phyloP scores from a whole-genome alignment of 148 eudicot species.

The Rhododendron kiyosumense region DNA sequence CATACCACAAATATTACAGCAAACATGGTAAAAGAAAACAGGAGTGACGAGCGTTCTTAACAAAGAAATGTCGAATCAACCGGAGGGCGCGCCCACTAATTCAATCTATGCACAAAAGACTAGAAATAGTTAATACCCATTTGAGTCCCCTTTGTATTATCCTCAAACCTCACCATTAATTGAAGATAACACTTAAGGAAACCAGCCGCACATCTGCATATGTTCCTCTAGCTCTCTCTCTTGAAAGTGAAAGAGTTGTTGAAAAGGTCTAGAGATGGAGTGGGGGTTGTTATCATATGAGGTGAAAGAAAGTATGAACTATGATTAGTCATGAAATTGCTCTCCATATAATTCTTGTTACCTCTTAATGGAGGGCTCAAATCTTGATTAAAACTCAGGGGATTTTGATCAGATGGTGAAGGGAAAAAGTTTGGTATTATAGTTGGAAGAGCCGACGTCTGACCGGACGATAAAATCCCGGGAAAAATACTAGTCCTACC shows the following conservation, averaged over 20 bases:
- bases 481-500: slow-evolving; percentile 41
- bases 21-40: neutral
- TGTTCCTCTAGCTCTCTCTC: neutral
- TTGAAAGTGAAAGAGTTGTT: slow-evolving; percentile 35
- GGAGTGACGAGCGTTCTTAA: neutral
- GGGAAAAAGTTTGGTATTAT: slow-evolving; percentile 65
- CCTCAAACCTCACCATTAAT: neutral
- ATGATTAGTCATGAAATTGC: slow-evolving; percentile 43
- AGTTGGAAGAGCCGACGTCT: slow-evolving; percentile 44
- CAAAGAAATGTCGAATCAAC: neutral
- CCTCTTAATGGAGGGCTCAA: slow-evolving; percentile 32
- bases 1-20: neutral
- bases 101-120: neutral
- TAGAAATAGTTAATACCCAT: neutral
- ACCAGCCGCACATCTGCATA: neutral
- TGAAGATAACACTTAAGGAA: neutral
- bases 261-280: slow-evolving; percentile 60
- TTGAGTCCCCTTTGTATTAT: neutral
- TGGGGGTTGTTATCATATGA: slow-evolving; percentile 43
- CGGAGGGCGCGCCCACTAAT: neutral
- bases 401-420: slow-evolving; percentile 42
- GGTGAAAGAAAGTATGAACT: slow-evolving; percentile 56
- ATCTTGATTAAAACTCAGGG: slow-evolving; percentile 38
- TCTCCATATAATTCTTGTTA: slow-evolving; percentile 34
- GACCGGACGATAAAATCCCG: slow-evolving; percentile 70